These are phyloP conservation scores for Astraeus odoratus DNA, from an alignment of 768 basidiomycete genomes.

Conservation along the genomic window DNA sequence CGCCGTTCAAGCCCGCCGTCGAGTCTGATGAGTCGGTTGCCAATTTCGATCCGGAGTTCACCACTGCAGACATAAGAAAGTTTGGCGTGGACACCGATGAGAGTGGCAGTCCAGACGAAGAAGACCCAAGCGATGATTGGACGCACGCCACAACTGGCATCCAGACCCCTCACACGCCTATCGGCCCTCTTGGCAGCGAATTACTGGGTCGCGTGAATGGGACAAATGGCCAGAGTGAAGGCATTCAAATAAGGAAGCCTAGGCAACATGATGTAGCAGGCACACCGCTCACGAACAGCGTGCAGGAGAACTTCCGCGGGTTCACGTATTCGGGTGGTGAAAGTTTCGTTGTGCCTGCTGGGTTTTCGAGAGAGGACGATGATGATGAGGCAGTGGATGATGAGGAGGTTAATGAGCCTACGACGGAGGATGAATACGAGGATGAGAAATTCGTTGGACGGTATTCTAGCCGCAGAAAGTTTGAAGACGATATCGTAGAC, in stretches of 20 bases:
- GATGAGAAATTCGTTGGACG: conserved; percentile 62
- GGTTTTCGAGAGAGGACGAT: conserved; percentile 28
- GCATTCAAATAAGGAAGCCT: conserved; percentile 48
- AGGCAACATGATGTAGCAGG: conserved; percentile 40
- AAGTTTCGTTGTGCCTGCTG: conserved; percentile 45
- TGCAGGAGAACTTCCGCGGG: conserved; percentile 95
- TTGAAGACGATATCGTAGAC: conserved; percentile 22
- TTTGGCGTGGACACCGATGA: conserved; percentile 50
- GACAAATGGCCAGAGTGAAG: conserved; percentile 19
- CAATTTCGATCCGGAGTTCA: conserved; percentile 99
- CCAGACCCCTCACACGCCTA: conserved; percentile 49
- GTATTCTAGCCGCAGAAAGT: conserved; percentile 53
- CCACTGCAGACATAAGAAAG: conserved; percentile 79
- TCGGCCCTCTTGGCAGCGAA: conserved; percentile 73
- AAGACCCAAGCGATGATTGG: conserved; percentile 66
- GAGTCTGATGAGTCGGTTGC: conserved; percentile 97
- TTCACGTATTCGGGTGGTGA: conserved; percentile 85
- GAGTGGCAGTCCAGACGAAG: conserved; percentile 39
- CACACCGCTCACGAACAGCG: conserved; percentile 79
- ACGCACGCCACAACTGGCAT: conserved; percentile 29
- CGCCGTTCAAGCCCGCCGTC: conserved; percentile 96
- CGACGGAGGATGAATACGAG: conserved; percentile 74
- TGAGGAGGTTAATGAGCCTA: conserved; percentile 40
- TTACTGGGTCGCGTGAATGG: conserved; percentile 12
- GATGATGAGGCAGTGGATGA: conserved; percentile 44